phyloP scores from a whole-genome alignment of 2,329 filamentous ascomycete genomes.

The Ophiostoma triangulosporum region DNA sequence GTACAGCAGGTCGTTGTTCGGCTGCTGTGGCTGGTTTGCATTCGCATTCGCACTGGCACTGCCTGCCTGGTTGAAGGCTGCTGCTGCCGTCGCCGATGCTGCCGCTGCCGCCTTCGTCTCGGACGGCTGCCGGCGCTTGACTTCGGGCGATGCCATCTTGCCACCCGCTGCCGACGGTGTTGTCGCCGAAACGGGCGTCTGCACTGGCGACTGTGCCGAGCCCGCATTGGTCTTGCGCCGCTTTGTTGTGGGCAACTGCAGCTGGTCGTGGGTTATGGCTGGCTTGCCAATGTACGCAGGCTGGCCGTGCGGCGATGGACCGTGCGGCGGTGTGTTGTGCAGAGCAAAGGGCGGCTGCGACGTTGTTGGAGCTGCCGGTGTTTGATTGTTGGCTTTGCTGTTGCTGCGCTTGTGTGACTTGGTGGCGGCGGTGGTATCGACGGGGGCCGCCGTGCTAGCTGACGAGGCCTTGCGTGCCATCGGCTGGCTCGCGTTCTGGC shows the following conservation, averaged over 20 bases:
- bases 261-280: conserved; percentile 36
- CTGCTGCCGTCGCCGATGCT: neutral
- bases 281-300: conserved; percentile 41
- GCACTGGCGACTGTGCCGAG: conserved; percentile 25
- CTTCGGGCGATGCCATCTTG: conserved; percentile 28
- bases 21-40: neutral
- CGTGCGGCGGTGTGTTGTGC: conserved; percentile 20
- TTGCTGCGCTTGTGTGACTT: conserved; percentile 30
- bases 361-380: conserved; percentile 44
- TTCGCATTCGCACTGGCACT: conserved; percentile 12
- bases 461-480: conserved; percentile 31
- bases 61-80: conserved; percentile 8
- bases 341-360: conserved; percentile 44
- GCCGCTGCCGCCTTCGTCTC: conserved; percentile 13
- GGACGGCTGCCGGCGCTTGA: conserved; percentile 23
- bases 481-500: conserved; percentile 12
- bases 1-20: conserved; percentile 28
- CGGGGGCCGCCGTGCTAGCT: neutral
- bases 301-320: conserved; percentile 44
- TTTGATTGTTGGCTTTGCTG: conserved; percentile 31
- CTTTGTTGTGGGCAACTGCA: conserved; percentile 42
- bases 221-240: conserved; percentile 34
- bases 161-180: conserved; percentile 29
- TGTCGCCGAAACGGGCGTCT: conserved; percentile 21
- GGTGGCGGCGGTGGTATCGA: conserved; percentile 16